Conservation (phyloP, 208 protist species). For the Trypanosoma mega region DNA sequence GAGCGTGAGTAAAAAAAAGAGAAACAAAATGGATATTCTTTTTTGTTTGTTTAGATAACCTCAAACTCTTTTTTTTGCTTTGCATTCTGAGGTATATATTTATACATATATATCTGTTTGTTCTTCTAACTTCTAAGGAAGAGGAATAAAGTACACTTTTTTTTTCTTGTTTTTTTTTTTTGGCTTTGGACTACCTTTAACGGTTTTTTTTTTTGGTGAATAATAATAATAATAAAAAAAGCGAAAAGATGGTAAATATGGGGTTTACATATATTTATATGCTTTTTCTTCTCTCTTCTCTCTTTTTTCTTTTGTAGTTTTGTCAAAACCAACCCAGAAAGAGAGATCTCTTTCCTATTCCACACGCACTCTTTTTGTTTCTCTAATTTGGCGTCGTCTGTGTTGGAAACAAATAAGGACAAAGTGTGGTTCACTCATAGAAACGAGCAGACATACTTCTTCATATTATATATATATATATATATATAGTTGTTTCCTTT, state of each 20-base stretch:
- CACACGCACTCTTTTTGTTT: no score
- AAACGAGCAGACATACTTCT: not conserved
- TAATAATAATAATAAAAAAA: constrained; percentile 12
- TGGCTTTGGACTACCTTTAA: no score
- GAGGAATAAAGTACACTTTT: no score
- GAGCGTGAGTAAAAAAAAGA: not conserved
- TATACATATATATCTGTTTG: constrained; percentile 7
- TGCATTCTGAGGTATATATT: constrained; percentile 4
- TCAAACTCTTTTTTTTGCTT: constrained; percentile 14
- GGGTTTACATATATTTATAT: constrained; percentile 1
- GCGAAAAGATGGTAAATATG: not conserved
- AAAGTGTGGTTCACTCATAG: not conserved
- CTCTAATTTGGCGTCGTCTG: not conserved
- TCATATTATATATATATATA: no score
- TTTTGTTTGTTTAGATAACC: no score
- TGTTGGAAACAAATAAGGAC: not conserved
- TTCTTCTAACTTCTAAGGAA: constrained; percentile 23
- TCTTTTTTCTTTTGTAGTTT: constrained; percentile 6
- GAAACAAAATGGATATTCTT: not conserved
- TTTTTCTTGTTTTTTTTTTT: constrained; percentile 17
- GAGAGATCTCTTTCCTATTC: no score
- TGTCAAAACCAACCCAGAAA: not conserved
- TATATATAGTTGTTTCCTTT: no score
- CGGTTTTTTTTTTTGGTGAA: constrained; percentile 14
- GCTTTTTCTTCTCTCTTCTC: constrained; percentile 1